Percentiles rank a stretch among this genome's conserved stretches.
Conservation (phyloP, 2,329 filamentous ascomycete genomes). For the Fusarium illudens region DNA sequence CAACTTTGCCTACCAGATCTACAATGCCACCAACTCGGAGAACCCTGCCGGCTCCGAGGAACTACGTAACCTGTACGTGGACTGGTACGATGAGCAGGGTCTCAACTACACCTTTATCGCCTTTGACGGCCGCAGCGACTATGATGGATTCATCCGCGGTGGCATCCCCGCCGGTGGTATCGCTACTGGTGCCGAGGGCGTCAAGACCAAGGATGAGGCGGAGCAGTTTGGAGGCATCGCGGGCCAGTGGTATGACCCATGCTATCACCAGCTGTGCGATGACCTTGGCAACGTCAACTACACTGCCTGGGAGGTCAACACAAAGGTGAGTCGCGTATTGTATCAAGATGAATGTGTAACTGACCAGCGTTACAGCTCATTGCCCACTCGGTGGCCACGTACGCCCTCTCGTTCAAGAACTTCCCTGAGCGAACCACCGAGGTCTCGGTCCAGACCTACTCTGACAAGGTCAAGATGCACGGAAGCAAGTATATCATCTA, state of each 20-base stretch:
- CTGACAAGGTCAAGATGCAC: conserved; percentile 57
- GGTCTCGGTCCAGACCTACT: conserved; percentile 43
- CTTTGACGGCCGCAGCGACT: conserved; percentile 83
- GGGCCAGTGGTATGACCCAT: conserved; percentile 66
- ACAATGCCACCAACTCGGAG: conserved; percentile 74
- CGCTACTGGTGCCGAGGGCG: conserved; percentile 78
- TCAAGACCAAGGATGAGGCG: conserved; percentile 75
- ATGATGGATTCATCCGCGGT: conserved; percentile 76
- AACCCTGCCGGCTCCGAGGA: conserved; percentile 77
- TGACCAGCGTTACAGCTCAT: conserved; percentile 59
- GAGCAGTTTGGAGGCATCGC: conserved; percentile 75
- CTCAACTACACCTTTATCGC: conserved; percentile 74
- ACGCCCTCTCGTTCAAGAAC: conserved; percentile 69
- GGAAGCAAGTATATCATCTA: conserved; percentile 59
- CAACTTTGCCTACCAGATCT: conserved; percentile 74
- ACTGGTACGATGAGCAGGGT: conserved; percentile 70
- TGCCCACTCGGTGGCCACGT: conserved; percentile 77
- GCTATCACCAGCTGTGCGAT: conserved; percentile 71
- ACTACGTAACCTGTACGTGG: conserved; percentile 71
- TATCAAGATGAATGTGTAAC: neutral
- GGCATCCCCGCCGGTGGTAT: conserved; percentile 80
- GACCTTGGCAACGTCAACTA: conserved; percentile 65
- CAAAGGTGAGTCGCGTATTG: conserved; percentile 55
- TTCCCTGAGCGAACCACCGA: conserved; percentile 64
- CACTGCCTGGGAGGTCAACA: conserved; percentile 69